These are phyloP conservation scores for Spatholobus suberectus DNA, from an alignment of 306 rosid genomes.

Conservation along the genomic window DNA sequence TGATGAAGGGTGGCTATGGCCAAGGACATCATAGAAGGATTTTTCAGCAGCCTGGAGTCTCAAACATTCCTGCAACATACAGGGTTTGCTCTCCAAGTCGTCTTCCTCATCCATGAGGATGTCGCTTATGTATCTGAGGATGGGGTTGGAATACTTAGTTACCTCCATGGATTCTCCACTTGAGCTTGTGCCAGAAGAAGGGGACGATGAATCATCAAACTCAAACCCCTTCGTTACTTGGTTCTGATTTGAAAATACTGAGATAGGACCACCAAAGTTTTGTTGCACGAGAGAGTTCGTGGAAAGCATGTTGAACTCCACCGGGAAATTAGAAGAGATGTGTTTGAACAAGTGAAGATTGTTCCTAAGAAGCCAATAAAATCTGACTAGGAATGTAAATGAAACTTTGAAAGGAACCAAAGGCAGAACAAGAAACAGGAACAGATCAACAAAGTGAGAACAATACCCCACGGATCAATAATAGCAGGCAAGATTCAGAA, in stretches of 20 bases:
- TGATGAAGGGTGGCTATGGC: conserved; percentile 50
- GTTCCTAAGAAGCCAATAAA: conserved; percentile 1
- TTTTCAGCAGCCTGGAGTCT: conserved; percentile 88
- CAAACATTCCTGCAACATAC: conserved; percentile 79
- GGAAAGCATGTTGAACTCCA: conserved; percentile 39
- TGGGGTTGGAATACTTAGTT: conserved; percentile 51
- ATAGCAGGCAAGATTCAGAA: conserved; percentile 14
- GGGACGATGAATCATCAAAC: conserved; percentile 40
- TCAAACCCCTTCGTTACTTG: conserved; percentile 35
- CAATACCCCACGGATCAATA: not conserved
- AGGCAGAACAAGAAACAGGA: conserved; percentile 21
- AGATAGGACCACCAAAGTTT: conserved; percentile 36
- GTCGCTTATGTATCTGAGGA: conserved; percentile 70
- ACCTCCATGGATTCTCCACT: conserved; percentile 45
- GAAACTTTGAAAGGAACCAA: not conserved
- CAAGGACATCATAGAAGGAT: conserved; percentile 76
- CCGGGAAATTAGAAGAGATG: not conserved
- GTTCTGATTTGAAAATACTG: conserved; percentile 33
- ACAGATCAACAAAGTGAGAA: not conserved
- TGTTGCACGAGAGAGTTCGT: conserved; percentile 51
- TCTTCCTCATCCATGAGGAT: conserved; percentile 87
- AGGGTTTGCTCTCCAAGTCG: conserved; percentile 67
- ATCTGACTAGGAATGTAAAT: not conserved
- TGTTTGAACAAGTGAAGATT: not conserved
- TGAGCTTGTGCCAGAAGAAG: conserved; percentile 48